A percentile compares a stretch with the other conserved stretches of the same genome.
Evolutionary conservation across 1,284 basidiomycete genomes (phyloP).

Genomic region (Stereum hirsutum): DNA sequence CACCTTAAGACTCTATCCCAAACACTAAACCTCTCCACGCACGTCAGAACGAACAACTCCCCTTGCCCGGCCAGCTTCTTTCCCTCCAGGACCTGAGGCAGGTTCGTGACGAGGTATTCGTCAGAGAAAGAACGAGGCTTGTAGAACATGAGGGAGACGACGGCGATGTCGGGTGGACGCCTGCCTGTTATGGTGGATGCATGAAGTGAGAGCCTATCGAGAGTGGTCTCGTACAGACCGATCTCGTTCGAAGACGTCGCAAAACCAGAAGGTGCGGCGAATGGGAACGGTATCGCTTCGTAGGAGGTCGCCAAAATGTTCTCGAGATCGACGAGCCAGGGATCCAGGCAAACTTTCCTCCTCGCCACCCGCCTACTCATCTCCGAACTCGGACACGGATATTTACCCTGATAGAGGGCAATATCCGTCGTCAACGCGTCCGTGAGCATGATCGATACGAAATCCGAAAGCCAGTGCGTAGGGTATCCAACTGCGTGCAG

Average conservation of each 20-base stretch:
- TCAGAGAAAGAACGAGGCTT: too few relatives aligned
- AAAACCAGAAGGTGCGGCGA: slow-evolving; percentile 13
- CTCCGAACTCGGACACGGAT: slow-evolving; percentile 22
- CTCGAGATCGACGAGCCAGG: slow-evolving; percentile 24
- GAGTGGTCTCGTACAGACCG: slow-evolving; percentile 19
- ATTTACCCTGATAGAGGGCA: slow-evolving; percentile 16
- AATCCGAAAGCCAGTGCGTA: slow-evolving; percentile 27
- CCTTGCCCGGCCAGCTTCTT: too few relatives aligned
- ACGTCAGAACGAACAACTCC: too few relatives aligned
- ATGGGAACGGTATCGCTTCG: slow-evolving; percentile 21
- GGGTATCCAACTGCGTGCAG: slow-evolving; percentile 27
- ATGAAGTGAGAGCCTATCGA: slow-evolving; percentile 6
- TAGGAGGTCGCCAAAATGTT: slow-evolving; percentile 18
- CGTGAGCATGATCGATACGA: slow-evolving; percentile 19
- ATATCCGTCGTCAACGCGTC: slow-evolving; percentile 19
- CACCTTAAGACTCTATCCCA: too few relatives aligned
- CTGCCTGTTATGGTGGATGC: slow-evolving; percentile 16
- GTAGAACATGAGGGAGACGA: neutral
- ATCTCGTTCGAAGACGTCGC: slow-evolving; percentile 18
- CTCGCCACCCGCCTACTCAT: slow-evolving; percentile 10
- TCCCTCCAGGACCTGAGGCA: too few relatives aligned
- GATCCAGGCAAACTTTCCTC: slow-evolving; percentile 19
- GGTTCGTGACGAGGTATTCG: too few relatives aligned
- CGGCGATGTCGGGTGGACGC: slow-evolving; percentile 10
- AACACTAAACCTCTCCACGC: too few relatives aligned